A percentile compares a stretch with the other conserved stretches of the same genome.
Conservation (phyloP, 139 green algal species). For the Volvox reticuliferus region DNA sequence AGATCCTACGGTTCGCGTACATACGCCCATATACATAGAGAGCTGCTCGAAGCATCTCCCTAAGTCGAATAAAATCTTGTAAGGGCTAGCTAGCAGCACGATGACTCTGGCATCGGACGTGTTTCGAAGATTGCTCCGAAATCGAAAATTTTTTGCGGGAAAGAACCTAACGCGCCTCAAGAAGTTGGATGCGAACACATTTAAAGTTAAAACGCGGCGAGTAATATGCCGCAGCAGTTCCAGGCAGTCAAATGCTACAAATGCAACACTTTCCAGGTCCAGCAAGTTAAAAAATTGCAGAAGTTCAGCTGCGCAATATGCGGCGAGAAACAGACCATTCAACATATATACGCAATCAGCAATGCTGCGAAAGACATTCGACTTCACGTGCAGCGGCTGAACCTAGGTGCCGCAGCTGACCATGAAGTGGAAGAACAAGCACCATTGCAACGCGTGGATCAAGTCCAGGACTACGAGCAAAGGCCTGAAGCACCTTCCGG, state of each 20-base stretch:
- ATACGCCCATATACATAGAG: too few relatives aligned
- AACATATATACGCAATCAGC: constrained; percentile 38
- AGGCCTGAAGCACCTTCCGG: neutral
- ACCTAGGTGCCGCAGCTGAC: neutral
- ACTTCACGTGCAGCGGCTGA: constrained; percentile 32
- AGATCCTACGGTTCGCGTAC: too few relatives aligned
- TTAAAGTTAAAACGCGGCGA: neutral
- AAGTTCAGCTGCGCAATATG: constrained; percentile 42
- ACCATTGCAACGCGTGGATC: neutral
- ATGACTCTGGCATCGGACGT: too few relatives aligned
- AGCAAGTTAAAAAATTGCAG: constrained; percentile 46
- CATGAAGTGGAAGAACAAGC: neutral
- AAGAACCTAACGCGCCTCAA: too few relatives aligned
- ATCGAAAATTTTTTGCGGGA: too few relatives aligned
- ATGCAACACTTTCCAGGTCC: constrained; percentile 24
- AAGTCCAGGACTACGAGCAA: neutral
- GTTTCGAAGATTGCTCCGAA: too few relatives aligned
- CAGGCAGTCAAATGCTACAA: constrained; percentile 37
- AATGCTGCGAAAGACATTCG: constrained; percentile 28
- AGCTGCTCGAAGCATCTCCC: too few relatives aligned
- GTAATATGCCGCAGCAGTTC: constrained; percentile 42
- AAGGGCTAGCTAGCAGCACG: too few relatives aligned
- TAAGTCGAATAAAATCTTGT: too few relatives aligned
- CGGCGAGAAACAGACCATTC: constrained; percentile 39
- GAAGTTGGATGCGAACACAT: too few relatives aligned